Evolutionary conservation across 306 rosid genomes (phyloP), one percentile per base, ranked within the genome.

Genomic region (Lathyrus oleraceus): DNA sequence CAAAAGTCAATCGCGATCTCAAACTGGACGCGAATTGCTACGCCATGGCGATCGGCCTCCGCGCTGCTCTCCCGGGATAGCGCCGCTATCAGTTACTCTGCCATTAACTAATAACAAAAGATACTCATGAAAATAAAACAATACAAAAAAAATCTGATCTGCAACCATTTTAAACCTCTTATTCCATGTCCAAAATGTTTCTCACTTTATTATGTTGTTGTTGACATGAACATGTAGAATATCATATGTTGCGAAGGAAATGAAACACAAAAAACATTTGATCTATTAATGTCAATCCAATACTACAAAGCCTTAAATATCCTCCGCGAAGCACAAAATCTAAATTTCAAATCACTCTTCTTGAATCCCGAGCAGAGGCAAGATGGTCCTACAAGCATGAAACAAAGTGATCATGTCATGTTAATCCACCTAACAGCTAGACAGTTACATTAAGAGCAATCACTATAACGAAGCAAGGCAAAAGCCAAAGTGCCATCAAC

Each of bases 361-460:
- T 94, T 30, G 92, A 81, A 77, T 91, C 99, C 16, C 96, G 99
- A 67, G 92, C 68, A 9, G 99, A 85, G 45, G 91, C 60, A 79
- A 95, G 28, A 78, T 95, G 99, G 73, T 91, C 99, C 99, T 95
- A 69, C 79, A 89, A 70, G 35, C 81, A 76, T 68, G 69, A 67
- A 68, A 73, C 70, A 72, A 62, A 3, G 42, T 40, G 47, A 77
- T 67, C 68, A 73, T 59, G 70, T 65, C 20, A 73, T 59, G 70
- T 65, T 19, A 79, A 40, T 44, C 27, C 14, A 73, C 71, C 71
- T 23, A 39, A 72, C 47, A 28, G 43, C 54, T 48, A 67, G 39
- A 72, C 25, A 27, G 45, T 14, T 36, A 17, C 15, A 14, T 43
- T 43, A 15, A 0, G 5, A 54, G 14, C 28, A 65, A 65, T 71